Conservation (phyloP, 2,329 filamentous ascomycete species). For the Daldinia sp. region DNA sequence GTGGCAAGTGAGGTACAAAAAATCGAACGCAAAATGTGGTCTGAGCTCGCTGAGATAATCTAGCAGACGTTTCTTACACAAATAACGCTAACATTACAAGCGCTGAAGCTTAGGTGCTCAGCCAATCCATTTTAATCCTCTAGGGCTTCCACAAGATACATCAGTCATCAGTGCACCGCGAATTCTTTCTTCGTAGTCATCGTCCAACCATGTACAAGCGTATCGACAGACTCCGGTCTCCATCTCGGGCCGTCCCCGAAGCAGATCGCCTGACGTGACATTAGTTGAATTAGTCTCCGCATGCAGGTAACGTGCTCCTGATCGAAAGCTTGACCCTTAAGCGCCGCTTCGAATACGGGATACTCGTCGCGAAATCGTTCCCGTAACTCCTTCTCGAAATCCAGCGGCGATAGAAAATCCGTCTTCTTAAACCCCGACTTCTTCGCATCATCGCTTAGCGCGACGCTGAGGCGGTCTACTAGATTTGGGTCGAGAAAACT, state of each 20-base stretch:
- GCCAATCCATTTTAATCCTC: background rate
- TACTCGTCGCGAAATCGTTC: conserved; percentile 33
- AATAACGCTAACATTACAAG: background rate
- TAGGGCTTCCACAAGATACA: background rate
- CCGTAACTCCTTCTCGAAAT: conserved; percentile 26
- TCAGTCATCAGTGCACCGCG: conserved; percentile 15
- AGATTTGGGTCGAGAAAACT: conserved; percentile 17
- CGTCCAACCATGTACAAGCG: conserved; percentile 25
- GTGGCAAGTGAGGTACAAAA: too few relatives aligned
- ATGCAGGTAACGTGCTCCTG: conserved; percentile 31
- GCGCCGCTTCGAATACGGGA: conserved; percentile 32
- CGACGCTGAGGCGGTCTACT: background rate
- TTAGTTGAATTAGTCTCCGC: conserved; percentile 30
- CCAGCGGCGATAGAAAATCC: conserved; percentile 31
- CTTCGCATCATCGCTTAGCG: conserved; percentile 8
- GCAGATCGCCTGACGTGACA: conserved; percentile 34
- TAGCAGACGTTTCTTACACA: background rate
- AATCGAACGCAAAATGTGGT: too few relatives aligned
- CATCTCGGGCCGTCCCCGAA: conserved; percentile 39
- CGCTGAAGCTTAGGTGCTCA: background rate
- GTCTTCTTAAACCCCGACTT: conserved; percentile 23
- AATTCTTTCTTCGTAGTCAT: conserved; percentile 11
- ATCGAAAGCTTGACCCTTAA: conserved; percentile 23
- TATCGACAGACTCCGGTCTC: conserved; percentile 29
- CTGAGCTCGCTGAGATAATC: too few relatives aligned